Evolutionary conservation across 805 yeast genomes (phyloP).

Genomic region (Wickerhamomyces chambardii): DNA sequence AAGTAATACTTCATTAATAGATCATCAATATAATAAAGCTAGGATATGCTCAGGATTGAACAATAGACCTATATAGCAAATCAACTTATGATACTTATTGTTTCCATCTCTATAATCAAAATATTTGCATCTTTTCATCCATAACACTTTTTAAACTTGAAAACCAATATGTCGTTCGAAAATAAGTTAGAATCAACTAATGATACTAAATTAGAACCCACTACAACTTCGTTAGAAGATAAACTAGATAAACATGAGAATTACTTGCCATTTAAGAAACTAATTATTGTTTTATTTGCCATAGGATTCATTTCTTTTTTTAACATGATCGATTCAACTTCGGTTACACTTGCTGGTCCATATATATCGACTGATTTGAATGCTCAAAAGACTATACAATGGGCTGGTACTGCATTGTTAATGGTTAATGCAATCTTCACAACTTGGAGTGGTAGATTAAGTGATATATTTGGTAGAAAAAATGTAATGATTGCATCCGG

Average conservation of each 20-base stretch:
- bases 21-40: too few relatives aligned
- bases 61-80: too few relatives aligned
- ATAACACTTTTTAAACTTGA: too few relatives aligned
- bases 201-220: too few relatives aligned
- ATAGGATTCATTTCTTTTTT: slow-evolving; percentile 1
- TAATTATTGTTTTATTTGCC: not conserved
- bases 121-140: too few relatives aligned
- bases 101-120: too few relatives aligned
- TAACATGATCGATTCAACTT: slow-evolving; percentile 31
- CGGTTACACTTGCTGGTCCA: slow-evolving; percentile 39
- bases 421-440: slow-evolving; percentile 45
- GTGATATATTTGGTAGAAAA: slow-evolving; percentile 50
- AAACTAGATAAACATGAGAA: slow-evolving; percentile 4
- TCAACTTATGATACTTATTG: too few relatives aligned
- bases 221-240: too few relatives aligned
- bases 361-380: slow-evolving; percentile 34
- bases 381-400: slow-evolving; percentile 38
- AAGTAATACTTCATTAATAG: too few relatives aligned
- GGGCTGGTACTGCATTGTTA: slow-evolving; percentile 50
- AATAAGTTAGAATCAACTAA: too few relatives aligned
- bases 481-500: slow-evolving; percentile 29
- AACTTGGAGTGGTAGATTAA: slow-evolving; percentile 41
- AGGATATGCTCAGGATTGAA: too few relatives aligned
- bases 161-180: too few relatives aligned
- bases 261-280: slow-evolving; percentile 1